phyloP scores from a whole-genome alignment of 257 asterid species.

The Prunella vulgaris region DNA sequence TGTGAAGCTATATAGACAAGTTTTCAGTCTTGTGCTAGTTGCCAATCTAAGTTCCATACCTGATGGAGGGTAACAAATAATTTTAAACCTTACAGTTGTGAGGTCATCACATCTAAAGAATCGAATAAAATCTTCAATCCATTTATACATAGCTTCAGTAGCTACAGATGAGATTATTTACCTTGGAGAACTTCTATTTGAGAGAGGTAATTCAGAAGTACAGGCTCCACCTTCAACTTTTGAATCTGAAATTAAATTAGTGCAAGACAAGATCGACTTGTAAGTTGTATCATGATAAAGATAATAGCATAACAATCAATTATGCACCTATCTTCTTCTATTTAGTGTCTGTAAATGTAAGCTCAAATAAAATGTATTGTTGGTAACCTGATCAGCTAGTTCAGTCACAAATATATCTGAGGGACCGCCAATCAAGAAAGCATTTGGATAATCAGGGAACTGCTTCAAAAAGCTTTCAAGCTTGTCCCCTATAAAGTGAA shows the following conservation, averaged over 20 bases:
- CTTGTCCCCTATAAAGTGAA: constrained; percentile 54
- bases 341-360: neutral
- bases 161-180: constrained; percentile 30
- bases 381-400: constrained; percentile 81
- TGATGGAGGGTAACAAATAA: constrained; percentile 26
- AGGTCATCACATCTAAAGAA: neutral
- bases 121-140: neutral
- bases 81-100: neutral
- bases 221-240: constrained; percentile 96
- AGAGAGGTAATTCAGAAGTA: constrained; percentile 85
- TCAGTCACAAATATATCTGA: constrained; percentile 78
- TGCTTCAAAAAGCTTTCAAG: constrained; percentile 71
- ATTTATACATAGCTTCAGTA: neutral
- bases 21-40: constrained; percentile 82
- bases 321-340: neutral
- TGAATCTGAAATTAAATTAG: constrained; percentile 61
- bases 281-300: constrained; percentile 35
- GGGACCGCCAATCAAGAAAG: constrained; percentile 78
- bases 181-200: constrained; percentile 74
- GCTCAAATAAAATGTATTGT: constrained; percentile 7
- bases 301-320: constrained; percentile 17
- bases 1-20: constrained; percentile 93
- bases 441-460: constrained; percentile 83
- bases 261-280: neutral
- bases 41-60: constrained; percentile 87